Conservation (phyloP, 148 eudicot genomes). For the Camellia japonica region DNA sequence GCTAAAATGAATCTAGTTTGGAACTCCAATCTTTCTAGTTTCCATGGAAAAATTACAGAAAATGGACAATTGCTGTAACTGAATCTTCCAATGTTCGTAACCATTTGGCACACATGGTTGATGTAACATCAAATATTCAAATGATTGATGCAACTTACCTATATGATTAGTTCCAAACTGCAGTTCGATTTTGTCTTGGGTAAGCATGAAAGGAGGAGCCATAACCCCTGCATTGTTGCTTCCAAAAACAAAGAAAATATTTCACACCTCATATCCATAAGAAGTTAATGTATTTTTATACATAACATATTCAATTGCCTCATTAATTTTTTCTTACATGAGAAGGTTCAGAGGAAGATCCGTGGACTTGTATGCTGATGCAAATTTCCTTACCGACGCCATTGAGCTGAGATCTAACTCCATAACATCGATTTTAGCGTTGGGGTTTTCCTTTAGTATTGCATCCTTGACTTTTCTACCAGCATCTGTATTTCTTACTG, state of each 20-base stretch:
- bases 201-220: constrained; percentile 69
- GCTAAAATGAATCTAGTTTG: not conserved
- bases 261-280: not conserved
- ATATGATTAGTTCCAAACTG: constrained; percentile 90
- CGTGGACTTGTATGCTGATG: constrained; percentile 55
- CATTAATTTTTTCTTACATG: constrained; percentile 54
- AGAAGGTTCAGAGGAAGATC: constrained; percentile 72
- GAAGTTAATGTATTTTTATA: not conserved
- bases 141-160: constrained; percentile 37
- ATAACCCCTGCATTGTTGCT: constrained; percentile 98
- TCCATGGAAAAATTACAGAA: not conserved
- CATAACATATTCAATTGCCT: not conserved
- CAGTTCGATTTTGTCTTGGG: constrained; percentile 79
- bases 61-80: not conserved
- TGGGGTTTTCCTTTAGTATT: constrained; percentile 54
- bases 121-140: not conserved
- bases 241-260: constrained; percentile 19
- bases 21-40: not conserved
- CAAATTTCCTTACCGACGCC: constrained; percentile 73
- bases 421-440: constrained; percentile 83
- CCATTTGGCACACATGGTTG: not conserved
- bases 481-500: constrained; percentile 64
- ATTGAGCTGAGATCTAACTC: constrained; percentile 84
- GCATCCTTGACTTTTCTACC: constrained; percentile 64
- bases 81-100: not conserved